Evolutionary conservation across 257 asterid genomes (phyloP).

Genomic region (Mentha longifolia): DNA sequence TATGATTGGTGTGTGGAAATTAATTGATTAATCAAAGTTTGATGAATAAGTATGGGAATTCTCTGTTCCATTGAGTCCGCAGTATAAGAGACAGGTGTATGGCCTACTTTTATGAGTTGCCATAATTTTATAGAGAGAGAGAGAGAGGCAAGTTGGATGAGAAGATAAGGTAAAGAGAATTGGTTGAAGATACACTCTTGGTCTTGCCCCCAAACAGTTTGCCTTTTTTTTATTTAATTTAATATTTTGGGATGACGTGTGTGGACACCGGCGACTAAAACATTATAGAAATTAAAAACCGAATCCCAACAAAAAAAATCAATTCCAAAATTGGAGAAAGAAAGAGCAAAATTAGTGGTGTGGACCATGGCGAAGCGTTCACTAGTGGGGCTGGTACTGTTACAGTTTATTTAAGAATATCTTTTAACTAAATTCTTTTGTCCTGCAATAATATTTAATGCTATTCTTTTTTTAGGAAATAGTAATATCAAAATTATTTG

Average conservation of each 20-base stretch:
- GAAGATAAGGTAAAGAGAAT: conserved; percentile 40
- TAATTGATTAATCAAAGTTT: background rate
- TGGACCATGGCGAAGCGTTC: background rate
- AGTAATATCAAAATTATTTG: no score
- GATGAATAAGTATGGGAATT: background rate
- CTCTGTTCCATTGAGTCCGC: conserved; percentile 35
- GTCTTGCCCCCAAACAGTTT: conserved; percentile 20
- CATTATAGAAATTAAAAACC: background rate
- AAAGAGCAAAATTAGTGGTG: background rate
- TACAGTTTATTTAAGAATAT: background rate
- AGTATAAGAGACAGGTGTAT: conserved; percentile 19
- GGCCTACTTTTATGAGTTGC: conserved; percentile 53
- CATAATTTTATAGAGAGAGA: no score
- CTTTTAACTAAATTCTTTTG: no score
- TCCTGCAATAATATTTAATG: no score
- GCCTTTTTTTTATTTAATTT: background rate
- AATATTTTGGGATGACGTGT: background rate
- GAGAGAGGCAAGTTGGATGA: conserved; percentile 18
- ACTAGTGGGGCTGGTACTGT: background rate
- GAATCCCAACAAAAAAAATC: background rate
- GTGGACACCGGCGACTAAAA: background rate
- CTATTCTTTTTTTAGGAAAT: no score
- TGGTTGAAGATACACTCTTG: conserved; percentile 5
- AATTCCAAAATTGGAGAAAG: background rate
- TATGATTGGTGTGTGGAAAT: conserved; percentile 39